Conservation (phyloP, 2,329 filamentous ascomycete species). For the Paecilomyces fulvus region DNA sequence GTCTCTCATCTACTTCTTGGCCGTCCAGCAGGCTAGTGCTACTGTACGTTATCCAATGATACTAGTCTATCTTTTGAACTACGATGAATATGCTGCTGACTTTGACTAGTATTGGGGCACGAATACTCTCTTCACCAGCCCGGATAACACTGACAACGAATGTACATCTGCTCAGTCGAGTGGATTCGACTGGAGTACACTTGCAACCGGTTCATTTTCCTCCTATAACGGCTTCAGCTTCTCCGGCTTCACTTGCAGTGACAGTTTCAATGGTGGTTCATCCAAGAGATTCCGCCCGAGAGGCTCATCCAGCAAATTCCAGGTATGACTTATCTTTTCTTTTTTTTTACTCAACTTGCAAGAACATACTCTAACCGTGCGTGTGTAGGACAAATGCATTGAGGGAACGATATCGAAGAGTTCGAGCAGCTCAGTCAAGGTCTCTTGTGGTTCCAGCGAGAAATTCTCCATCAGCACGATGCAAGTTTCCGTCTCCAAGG, state of each 20-base stretch:
- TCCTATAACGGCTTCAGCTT: slow-evolving; percentile 67
- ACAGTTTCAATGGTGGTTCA: slow-evolving; percentile 38
- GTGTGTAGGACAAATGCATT: slow-evolving; percentile 53
- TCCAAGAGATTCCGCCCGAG: slow-evolving; percentile 1
- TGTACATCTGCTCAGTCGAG: slow-evolving; percentile 61
- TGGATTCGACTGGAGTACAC: slow-evolving; percentile 65
- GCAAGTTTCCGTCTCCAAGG: slow-evolving; percentile 64
- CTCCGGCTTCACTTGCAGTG: slow-evolving; percentile 61
- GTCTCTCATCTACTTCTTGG: slow-evolving; percentile 11
- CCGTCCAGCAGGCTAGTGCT: slow-evolving; percentile 17
- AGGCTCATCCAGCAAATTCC: slow-evolving; percentile 12
- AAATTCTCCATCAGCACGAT: slow-evolving; percentile 70
- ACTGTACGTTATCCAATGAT: slow-evolving; percentile 9
- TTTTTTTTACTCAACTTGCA: neutral
- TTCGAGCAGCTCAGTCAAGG: slow-evolving; percentile 47
- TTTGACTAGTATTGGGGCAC: slow-evolving; percentile 39
- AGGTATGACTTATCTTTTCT: slow-evolving; percentile 4
- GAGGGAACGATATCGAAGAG: slow-evolving; percentile 41
- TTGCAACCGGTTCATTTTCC: slow-evolving; percentile 53
- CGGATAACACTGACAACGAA: slow-evolving; percentile 65
- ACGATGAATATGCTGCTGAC: slow-evolving; percentile 2
- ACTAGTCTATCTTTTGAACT: no score
- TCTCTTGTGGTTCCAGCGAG: slow-evolving; percentile 46
- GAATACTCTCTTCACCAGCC: slow-evolving; percentile 53
- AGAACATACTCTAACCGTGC: slow-evolving; percentile 18